Percentiles rank a stretch among this genome's conserved stretches.
Evolutionary conservation across 2,329 filamentous ascomycete species (phyloP).

Genomic region (Cladophialophora exuberans): DNA sequence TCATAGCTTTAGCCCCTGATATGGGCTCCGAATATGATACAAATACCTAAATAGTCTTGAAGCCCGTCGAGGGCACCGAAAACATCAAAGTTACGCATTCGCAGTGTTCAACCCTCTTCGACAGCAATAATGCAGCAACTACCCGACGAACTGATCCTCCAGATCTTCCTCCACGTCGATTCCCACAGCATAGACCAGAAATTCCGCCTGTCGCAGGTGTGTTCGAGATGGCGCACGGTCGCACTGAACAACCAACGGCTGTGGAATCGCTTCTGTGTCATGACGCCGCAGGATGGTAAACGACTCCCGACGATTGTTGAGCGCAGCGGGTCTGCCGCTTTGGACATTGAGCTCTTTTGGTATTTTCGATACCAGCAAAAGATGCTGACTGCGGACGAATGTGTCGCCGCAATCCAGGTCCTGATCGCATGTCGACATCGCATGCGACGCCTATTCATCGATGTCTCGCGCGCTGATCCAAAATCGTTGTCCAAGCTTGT

Average conservation of each 20-base stretch:
- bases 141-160: not conserved
- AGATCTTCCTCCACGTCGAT: not conserved
- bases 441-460: not conserved
- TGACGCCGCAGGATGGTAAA: not conserved
- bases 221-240: not conserved
- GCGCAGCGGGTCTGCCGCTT: not conserved
- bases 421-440: not conserved
- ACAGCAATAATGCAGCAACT: not conserved
- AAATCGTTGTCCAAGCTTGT: not conserved
- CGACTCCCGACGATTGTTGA: not conserved
- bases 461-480: not conserved
- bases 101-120: not conserved
- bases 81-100: not conserved
- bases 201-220: slow-evolving; percentile 1
- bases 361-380: not conserved
- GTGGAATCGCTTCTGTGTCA: not conserved
- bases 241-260: not conserved
- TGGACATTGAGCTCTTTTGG: slow-evolving; percentile 1
- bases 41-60: too few relatives aligned
- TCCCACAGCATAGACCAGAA: slow-evolving; percentile 3
- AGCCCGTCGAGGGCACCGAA: too few relatives aligned
- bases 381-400: not conserved
- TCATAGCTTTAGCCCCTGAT: too few relatives aligned
- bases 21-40: too few relatives aligned
- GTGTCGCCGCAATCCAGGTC: not conserved